Conservation (phyloP, 129 eudicot genomes). For the Lactuca sativa region DNA sequence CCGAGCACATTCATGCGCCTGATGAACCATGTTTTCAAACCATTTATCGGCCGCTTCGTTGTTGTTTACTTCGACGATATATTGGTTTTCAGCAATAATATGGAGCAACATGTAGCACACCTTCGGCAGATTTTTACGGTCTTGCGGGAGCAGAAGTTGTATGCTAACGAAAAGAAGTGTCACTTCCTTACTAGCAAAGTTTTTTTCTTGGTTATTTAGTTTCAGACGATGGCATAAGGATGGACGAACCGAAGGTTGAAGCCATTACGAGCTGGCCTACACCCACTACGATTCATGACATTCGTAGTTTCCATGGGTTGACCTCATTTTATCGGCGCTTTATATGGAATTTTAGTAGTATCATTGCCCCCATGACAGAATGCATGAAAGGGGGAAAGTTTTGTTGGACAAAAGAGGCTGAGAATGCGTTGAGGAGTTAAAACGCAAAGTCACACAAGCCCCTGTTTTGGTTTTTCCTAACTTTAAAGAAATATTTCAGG, state of each 20-base stretch:
- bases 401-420: too few species aligned
- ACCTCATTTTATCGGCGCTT: constrained; percentile 9
- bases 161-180: background rate
- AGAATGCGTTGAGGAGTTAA: too few species aligned
- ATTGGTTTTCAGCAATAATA: background rate
- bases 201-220: background rate
- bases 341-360: constrained; percentile 2
- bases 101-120: background rate
- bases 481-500: too few species aligned
- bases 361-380: background rate
- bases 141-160: background rate
- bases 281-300: too few species aligned
- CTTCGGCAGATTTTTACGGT: background rate
- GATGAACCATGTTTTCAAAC: background rate
- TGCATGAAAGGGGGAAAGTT: too few species aligned
- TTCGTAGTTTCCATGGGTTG: background rate
- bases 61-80: background rate
- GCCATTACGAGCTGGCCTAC: too few species aligned
- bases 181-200: background rate
- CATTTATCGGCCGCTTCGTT: background rate
- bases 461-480: too few species aligned
- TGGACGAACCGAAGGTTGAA: background rate
- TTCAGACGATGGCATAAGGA: background rate
- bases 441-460: too few species aligned
- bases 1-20: background rate